Evolutionary conservation across 139 green algal genomes (phyloP), one percentile per base, ranked within the genome.

Genomic region (Penium margaritaceum): DNA sequence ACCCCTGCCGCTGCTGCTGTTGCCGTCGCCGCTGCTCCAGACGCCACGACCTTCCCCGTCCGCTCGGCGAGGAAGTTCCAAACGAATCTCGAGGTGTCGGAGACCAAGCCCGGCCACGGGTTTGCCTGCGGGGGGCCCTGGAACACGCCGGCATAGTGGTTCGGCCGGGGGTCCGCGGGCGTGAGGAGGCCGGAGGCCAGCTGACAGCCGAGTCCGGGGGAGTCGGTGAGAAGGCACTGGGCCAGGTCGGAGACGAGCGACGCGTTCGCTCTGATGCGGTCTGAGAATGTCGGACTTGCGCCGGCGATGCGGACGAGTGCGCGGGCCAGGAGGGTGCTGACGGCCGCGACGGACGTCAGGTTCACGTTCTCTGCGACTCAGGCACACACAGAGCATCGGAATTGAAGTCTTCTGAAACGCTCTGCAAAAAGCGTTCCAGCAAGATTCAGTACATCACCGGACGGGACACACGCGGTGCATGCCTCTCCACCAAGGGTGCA

Each of bases 111-210:
- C 7, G 64, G 64, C 19, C 27, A 29, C 70, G 68, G 51, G 39
- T 55, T 12, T 39, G 39, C 46, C 2, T 51, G 62, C 6, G 68
- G 68, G 7, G 60, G n/a, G 4, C 68, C 41, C 4, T 70, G 9
- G 55, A 76, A 76, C 1, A 76, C 68, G 27, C 68, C 68, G 6
- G 68, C 14, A 29, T 76, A 76, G 5, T 76, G 68, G 70, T 46
- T 69, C 19, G 68, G 30, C 27, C 36, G 24, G 15, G 27, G 27
- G 33, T 29, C 33, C 2, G 14, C n/a, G 1, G 68, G 68, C 46
- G 68, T 76, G 17, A 76, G 63, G 7, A 69, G 33, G 41, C n/a
- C 32, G 29, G 46, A 44, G 29, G 62, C 68, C 17, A 76, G 68
- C 2, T 21, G 68, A 68, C 68, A 76, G 29, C 17, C 7, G 27